phyloP scores from a whole-genome alignment of 1,139 yeast genomes.

The Suhomyces yuchorum region DNA sequence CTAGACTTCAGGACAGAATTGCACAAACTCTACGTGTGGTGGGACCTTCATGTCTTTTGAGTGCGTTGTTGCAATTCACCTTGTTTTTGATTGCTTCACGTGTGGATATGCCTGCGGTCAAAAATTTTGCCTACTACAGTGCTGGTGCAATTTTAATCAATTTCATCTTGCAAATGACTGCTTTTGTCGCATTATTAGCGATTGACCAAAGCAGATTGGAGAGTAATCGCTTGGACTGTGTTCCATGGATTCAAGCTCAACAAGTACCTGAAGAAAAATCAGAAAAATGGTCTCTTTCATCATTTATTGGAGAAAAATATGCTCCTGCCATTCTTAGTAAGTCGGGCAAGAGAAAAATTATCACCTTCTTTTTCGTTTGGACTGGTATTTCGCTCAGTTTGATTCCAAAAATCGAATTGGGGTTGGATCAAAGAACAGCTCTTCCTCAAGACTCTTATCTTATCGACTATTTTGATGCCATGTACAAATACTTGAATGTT shows the following conservation, averaged over 20 bases:
- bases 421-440: conserved; percentile 88
- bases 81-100: conserved; percentile 78
- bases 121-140: conserved; percentile 87
- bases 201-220: conserved; percentile 68
- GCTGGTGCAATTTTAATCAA: conserved; percentile 84
- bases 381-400: conserved; percentile 68
- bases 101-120: conserved; percentile 94
- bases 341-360: conserved; percentile 49
- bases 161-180: conserved; percentile 76
- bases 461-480: conserved; percentile 75
- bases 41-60: conserved; percentile 84
- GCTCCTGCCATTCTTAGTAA: conserved; percentile 61
- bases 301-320: conserved; percentile 30
- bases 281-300: conserved; percentile 31
- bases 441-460: conserved; percentile 82
- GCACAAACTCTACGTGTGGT: conserved; percentile 66
- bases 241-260: conserved; percentile 46
- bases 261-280: conserved; percentile 15
- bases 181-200: conserved; percentile 71
- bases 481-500: conserved; percentile 70
- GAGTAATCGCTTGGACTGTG: conserved; percentile 57
- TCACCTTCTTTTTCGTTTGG: conserved; percentile 60
- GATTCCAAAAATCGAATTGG: conserved; percentile 70
- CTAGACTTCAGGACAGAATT: conserved; percentile 54
- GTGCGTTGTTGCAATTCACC: conserved; percentile 73